Evolutionary conservation across 2,329 filamentous ascomycete genomes (phyloP), one percentile per base, ranked within the genome.

Genomic region (Colletotrichum cordylinicola): DNA sequence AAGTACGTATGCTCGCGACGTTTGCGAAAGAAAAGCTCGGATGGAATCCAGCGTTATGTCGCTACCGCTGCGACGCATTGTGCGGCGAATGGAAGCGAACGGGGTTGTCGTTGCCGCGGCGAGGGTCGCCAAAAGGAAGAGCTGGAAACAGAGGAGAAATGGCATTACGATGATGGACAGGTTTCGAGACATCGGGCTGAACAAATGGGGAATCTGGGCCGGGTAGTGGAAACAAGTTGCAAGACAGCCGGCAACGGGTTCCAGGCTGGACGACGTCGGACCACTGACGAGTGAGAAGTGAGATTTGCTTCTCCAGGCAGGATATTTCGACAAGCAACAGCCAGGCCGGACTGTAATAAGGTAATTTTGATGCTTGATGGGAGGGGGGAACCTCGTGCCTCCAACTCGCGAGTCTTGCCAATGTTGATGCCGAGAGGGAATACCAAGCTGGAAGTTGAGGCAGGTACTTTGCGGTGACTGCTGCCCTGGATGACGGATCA

Each of bases 111-210:
- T 64, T 58, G 70, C 35, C 31, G 27, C 43, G 56, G 73, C 35
- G 37, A 55, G 24, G 43, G 58, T 21, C 18, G 31, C 33, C 21
- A 62, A n/a, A 64, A 68, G 33, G 56, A 62, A 62, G 15, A 13
- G 43, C 24, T 48, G 24, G 35, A 65, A 69, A 72, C 39, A 58
- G 48, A 33, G 37, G 29, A 61, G 67, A 48, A 29, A 58, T 39
- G 48, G 70, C 70, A 72, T 74, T 27, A 29, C 43, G 56, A 55
- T 43, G 68, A 69, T 33, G 33, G 43, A 37, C 64, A 33, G 37
- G 56, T 58, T 52, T 65, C 65, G 73, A 75, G 64, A 75, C 73
- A 73, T 29, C 31, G 55, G 72, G 52, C 61, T 67, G 68, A 24
- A 73, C 70, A n/a, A 52, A 58, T 68, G 58, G 56, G 73, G 64